phyloP scores from a whole-genome alignment of 352 stramenopile species.

The Poterioochromonas sp. region DNA sequence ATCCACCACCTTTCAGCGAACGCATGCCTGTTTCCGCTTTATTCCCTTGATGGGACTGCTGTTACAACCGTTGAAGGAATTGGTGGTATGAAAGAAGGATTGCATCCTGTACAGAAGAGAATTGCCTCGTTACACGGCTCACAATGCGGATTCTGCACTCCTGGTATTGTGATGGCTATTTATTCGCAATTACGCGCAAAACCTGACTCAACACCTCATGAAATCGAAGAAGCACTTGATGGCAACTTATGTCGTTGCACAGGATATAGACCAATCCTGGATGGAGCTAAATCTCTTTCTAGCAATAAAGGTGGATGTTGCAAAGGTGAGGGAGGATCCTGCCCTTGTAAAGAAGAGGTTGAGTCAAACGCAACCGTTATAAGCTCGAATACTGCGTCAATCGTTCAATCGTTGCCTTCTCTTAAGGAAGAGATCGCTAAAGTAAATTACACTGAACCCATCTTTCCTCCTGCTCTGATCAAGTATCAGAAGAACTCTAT shows the following conservation, averaged over 20 bases:
- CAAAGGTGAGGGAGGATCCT: slow-evolving; percentile 44
- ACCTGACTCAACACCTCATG: slow-evolving; percentile 44
- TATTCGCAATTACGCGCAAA: slow-evolving; percentile 44
- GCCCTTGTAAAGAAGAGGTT: slow-evolving; percentile 57
- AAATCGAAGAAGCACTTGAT: slow-evolving; percentile 75
- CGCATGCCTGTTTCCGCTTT: slow-evolving; percentile 67
- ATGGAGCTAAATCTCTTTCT: slow-evolving; percentile 72
- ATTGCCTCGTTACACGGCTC: slow-evolving; percentile 72
- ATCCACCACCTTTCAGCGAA: slow-evolving; percentile 69
- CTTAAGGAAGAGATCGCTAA: slow-evolving; percentile 40
- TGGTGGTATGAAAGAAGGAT: slow-evolving; percentile 44
- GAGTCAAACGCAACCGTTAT: slow-evolving; percentile 42
- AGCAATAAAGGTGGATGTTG: slow-evolving; percentile 51
- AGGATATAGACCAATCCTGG: slow-evolving; percentile 58
- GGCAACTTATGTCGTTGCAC: slow-evolving; percentile 84
- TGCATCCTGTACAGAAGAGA: slow-evolving; percentile 64
- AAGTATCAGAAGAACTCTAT: slow-evolving; percentile 56
- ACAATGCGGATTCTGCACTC: slow-evolving; percentile 81
- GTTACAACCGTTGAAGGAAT: slow-evolving; percentile 72
- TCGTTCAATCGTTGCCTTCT: neutral
- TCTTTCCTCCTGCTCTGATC: slow-evolving; percentile 48
- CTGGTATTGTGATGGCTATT: slow-evolving; percentile 48
- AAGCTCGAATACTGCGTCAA: neutral
- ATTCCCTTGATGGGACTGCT: slow-evolving; percentile 63
- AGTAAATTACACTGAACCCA: slow-evolving; percentile 34